phyloP scores from a whole-genome alignment of 2,329 filamentous ascomycete species.

The Fusarium pseudonygamai region DNA sequence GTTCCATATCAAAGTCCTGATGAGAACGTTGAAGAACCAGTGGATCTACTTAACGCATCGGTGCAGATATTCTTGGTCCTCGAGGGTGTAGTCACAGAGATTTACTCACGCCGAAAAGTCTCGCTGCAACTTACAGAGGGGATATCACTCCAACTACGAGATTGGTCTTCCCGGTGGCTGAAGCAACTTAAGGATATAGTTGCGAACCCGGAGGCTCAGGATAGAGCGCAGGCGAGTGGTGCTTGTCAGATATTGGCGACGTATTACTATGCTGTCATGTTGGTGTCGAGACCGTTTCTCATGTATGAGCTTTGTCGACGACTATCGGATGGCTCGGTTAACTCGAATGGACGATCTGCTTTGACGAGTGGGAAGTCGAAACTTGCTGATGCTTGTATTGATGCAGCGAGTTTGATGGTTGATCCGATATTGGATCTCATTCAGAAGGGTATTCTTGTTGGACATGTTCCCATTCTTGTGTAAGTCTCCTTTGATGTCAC shows the following conservation, averaged over 20 bases:
- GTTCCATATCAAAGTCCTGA: conserved; percentile 56
- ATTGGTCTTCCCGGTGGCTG: conserved; percentile 62
- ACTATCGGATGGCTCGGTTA: conserved; percentile 48
- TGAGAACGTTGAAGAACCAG: conserved; percentile 50
- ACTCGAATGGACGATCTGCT: conserved; percentile 25
- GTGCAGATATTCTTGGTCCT: conserved; percentile 63
- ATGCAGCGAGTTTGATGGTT: conserved; percentile 63
- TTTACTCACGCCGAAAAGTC: conserved; percentile 64
- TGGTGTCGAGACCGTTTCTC: conserved; percentile 64
- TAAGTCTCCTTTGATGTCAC: no score
- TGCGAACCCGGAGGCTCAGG: conserved; percentile 19
- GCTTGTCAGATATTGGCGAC: conserved; percentile 62
- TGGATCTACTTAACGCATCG: conserved; percentile 60
- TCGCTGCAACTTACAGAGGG: conserved; percentile 63
- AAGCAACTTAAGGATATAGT: conserved; percentile 54
- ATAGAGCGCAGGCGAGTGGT: conserved; percentile 51
- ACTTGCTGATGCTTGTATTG: conserved; percentile 64
- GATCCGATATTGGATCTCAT: conserved; percentile 58
- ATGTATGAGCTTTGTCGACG: conserved; percentile 64
- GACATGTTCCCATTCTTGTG: conserved; percentile 60
- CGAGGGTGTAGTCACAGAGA: conserved; percentile 60
- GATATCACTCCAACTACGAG: conserved; percentile 61
- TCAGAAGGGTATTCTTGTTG: conserved; percentile 53
- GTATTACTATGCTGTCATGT: conserved; percentile 67
- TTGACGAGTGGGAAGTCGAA: conserved; percentile 57